These are phyloP conservation scores for Lolium perenne DNA, from an alignment of 176 grass and related monocot genomes.

Conservation along the genomic window DNA sequence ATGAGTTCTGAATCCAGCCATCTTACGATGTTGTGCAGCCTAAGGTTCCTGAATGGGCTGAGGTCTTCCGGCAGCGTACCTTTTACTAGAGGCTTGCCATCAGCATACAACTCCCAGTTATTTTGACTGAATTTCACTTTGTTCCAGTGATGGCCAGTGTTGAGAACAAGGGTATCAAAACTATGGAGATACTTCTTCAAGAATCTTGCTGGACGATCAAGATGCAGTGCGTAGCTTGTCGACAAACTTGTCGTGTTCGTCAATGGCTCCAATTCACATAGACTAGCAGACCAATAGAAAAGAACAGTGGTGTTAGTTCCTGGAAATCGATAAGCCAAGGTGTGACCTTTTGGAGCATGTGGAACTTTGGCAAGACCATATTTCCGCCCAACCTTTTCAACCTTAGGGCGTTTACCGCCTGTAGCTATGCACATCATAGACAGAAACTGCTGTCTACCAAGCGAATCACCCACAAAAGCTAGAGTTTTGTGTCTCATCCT, in stretches of 20 bases:
- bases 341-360: constrained; percentile 5
- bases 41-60: constrained; percentile 61
- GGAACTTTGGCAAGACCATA: constrained; percentile 77
- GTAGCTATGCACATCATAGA: constrained; percentile 91
- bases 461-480: constrained; percentile 87
- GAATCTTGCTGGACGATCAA: constrained; percentile 78
- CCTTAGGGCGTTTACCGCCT: constrained; percentile 62
- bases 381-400: constrained; percentile 71
- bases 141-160: constrained; percentile 94
- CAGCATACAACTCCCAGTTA: constrained; percentile 67
- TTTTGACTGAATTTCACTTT: constrained; percentile 74
- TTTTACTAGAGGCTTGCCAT: constrained; percentile 52
- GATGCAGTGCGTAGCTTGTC: constrained; percentile 72
- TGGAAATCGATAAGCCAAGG: constrained; percentile 67
- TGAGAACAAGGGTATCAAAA: constrained; percentile 81
- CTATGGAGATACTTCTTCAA: constrained; percentile 63
- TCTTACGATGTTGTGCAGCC: constrained; percentile 61
- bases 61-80: constrained; percentile 48
- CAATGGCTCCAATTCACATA: constrained; percentile 74
- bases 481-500: constrained; percentile 86
- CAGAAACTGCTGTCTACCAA: constrained; percentile 88
- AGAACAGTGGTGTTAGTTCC: constrained; percentile 75
- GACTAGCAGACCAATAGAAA: constrained; percentile 92
- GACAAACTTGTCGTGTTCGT: constrained; percentile 31
- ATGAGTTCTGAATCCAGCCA: constrained; percentile 67